Evolutionary conservation across 768 basidiomycete species (phyloP), one percentile per base, ranked within the genome.

Genomic region (Hygrophoropsis aurantiaca): DNA sequence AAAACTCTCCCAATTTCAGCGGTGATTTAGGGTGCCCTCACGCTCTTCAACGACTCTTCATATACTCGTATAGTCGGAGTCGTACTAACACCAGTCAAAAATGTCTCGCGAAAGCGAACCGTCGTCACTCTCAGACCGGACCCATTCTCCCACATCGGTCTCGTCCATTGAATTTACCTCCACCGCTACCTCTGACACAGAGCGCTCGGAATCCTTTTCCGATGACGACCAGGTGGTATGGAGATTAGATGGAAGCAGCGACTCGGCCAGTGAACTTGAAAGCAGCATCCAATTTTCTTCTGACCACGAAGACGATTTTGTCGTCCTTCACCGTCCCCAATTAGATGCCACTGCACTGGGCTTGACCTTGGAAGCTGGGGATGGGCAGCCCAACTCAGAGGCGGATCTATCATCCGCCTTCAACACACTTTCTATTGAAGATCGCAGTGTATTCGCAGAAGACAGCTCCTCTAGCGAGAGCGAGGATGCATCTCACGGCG

Each of bases 201-300:
- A 25, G 13, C 27, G 13, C 27, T 40, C 47, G 39, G 58, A 57
- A 11, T 3, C n/a, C 8, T 33, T 38, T 16, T 41, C 34, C 11
- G 56, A 30, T 30, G 27, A 61, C 35, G 64, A 66, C 40, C 53
- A 59, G 21, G 44, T 59, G 13, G 32, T 55, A 6, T 64, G 61
- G 64, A 44, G 27, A 30, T 13, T 30, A 0, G 46, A 37, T 11
- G 15, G 13, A 11, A 11, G 40, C 20, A 42, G 21, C 25, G 50
- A 42, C 4, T 30, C 37, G 11, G 38, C 51, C 1, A 16, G 44
- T 20, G 13, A 6, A 30, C n/a, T n/a, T n/a, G 27, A 30, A 30
- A 30, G 27, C 7, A 45, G 40, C 39, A 18, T 18, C 7, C 37
- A 45, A 11, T 42, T n/a, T 13, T 45, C 34, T 2, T 45, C 44